Conservation (phyloP, 768 basidiomycete genomes). For the Russula lepida region DNA sequence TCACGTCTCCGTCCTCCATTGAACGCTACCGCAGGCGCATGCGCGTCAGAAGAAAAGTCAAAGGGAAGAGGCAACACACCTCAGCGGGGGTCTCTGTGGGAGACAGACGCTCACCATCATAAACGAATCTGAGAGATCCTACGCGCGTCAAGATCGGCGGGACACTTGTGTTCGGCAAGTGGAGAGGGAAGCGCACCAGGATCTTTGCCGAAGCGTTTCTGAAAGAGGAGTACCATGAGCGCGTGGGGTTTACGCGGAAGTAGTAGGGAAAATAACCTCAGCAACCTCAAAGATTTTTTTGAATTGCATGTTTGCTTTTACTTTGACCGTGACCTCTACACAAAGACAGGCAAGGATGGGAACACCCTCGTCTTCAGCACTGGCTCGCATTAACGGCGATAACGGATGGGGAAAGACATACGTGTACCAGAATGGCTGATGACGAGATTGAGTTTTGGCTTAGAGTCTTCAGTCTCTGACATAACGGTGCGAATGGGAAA, state of each 20-base stretch:
- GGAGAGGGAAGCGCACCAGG: slow-evolving; percentile 13
- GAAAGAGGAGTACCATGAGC: not conserved
- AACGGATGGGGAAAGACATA: not conserved
- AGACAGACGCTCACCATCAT: slow-evolving; percentile 16
- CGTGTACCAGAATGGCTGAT: slow-evolving; percentile 15
- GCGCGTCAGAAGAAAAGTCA: not conserved
- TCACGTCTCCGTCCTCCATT: slow-evolving; percentile 20
- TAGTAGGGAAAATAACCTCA: slow-evolving; percentile 4
- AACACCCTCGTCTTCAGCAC: not conserved
- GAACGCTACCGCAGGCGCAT: not conserved
- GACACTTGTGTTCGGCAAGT: not conserved
- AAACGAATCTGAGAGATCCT: slow-evolving; percentile 18
- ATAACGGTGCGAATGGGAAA: not conserved
- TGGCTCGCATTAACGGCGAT: not conserved
- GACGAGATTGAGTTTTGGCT: slow-evolving; percentile 19
- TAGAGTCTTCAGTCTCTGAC: slow-evolving; percentile 16
- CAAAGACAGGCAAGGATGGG: not conserved
- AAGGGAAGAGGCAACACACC: not conserved
- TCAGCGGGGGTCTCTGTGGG: slow-evolving; percentile 17
- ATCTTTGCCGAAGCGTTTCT: slow-evolving; percentile 20
- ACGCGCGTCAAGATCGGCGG: not conserved
- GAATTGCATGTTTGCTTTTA: slow-evolving; percentile 21
- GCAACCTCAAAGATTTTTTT: slow-evolving; percentile 20
- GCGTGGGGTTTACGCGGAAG: not conserved
- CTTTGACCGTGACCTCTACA: slow-evolving; percentile 15